phyloP scores from a whole-genome alignment of 495 filamentous ascomycete species.

The Terfezia boudieri region DNA sequence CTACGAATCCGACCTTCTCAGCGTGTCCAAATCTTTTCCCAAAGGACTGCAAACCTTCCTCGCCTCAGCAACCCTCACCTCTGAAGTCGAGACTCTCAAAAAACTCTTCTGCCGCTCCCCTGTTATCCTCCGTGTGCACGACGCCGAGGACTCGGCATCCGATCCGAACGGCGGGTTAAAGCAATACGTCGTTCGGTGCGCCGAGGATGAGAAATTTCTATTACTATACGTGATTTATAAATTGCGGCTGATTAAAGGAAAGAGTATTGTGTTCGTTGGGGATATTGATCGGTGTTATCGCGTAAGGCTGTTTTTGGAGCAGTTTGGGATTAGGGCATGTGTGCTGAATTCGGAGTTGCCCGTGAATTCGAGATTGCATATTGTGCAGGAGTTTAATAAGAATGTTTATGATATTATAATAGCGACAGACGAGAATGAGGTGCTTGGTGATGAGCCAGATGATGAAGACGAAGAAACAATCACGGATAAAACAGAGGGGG shows the following conservation, averaged over 20 bases:
- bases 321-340: constrained; percentile 84
- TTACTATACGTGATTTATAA: constrained; percentile 87
- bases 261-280: constrained; percentile 79
- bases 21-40: constrained; percentile 49
- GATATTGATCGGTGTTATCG: constrained; percentile 89
- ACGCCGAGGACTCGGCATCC: constrained; percentile 40
- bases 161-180: constrained; percentile 37
- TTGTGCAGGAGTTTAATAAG: constrained; percentile 94
- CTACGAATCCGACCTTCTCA: constrained; percentile 73
- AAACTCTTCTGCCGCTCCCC: constrained; percentile 70
- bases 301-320: constrained; percentile 85
- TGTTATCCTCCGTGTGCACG: constrained; percentile 49
- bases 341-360: constrained; percentile 89
- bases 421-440: constrained; percentile 78
- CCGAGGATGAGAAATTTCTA: constrained; percentile 92
- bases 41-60: constrained; percentile 74
- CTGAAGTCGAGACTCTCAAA: constrained; percentile 69
- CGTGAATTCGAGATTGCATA: constrained; percentile 76
- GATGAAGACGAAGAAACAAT: background rate
- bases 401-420: constrained; percentile 93
- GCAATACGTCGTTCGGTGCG: constrained; percentile 77
- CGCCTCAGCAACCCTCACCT: constrained; percentile 77
- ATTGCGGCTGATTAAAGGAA: constrained; percentile 81
- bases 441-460: constrained; percentile 42
- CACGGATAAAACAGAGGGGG: constrained; percentile 12